Base-by-base conservation (phyloP, 345 rosid species). In the Geranium rotundifolium region DNA sequence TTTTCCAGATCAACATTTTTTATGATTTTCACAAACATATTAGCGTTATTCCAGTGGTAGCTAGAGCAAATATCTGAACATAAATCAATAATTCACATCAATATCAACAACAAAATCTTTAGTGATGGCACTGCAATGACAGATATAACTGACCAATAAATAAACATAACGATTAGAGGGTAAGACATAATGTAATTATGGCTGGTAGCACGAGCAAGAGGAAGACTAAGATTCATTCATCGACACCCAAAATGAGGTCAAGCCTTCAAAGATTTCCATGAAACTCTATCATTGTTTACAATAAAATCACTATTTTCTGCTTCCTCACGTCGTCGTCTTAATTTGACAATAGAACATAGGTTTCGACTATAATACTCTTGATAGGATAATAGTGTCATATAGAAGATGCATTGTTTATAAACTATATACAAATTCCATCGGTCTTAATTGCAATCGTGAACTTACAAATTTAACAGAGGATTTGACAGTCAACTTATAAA, bases 11-110 rank as follows among this genome's bases (percentile, higher is more conserved):
- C n/a, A n/a, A n/a, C n/a, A n/a, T n/a, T n/a, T n/a, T n/a, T n/a
- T n/a, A n/a, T n/a, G n/a, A n/a, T n/a, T n/a, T n/a, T n/a, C n/a
- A n/a, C n/a, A n/a, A n/a, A n/a, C n/a, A n/a, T n/a, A n/a, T n/a
- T n/a, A n/a, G 17, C 89, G 93, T 62, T 86, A 91, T 69, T 83
- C 86, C 55, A 81, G 71, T 15, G 97, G 77, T 73, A 83, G 62
- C 29, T 85, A 74, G 60, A 79, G 75, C 71, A 93, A 75, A 57
- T 17, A 65, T 89, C 97, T 92, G 96, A 70, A 65, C 31, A 29
- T 15, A 62, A 46, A 27, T n/a, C 16, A 62, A 20, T 46, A 55
- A 63, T 19, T 39, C 56, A 60, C 14, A 59, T 59, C 37, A 23
- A 59, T 31, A 59, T 19, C 12, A 31, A 3, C 37, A 31, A 31